These are phyloP conservation scores for Sporisorium graminicola DNA, from an alignment of 1,284 basidiomycete species.

Conservation along the genomic window DNA sequence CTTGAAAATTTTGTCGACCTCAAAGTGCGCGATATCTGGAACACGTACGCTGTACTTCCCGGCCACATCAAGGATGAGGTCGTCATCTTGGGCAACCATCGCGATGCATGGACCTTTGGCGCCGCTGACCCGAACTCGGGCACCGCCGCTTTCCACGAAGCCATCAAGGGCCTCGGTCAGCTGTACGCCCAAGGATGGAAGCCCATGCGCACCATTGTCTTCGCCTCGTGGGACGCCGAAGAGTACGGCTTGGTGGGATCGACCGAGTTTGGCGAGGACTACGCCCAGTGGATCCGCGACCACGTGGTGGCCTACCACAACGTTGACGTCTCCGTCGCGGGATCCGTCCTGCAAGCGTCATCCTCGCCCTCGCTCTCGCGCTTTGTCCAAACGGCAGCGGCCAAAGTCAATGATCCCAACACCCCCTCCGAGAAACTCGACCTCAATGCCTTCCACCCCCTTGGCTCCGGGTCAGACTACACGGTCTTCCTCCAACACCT, in stretches of 20 bases:
- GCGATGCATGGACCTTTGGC: constrained; percentile 72
- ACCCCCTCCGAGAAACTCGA: constrained; percentile 21
- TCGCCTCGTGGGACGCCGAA: constrained; percentile 93
- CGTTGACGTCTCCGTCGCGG: constrained; percentile 79
- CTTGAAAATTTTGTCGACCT: constrained; percentile 56
- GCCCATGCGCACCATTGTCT: constrained; percentile 86
- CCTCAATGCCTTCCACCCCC: constrained; percentile 38
- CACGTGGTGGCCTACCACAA: constrained; percentile 91
- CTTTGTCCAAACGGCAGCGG: constrained; percentile 78
- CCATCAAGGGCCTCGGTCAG: constrained; percentile 83
- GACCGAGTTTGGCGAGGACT: constrained; percentile 91
- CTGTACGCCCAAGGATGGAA: constrained; percentile 84
- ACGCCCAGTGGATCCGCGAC: constrained; percentile 80
- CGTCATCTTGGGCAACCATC: constrained; percentile 78
- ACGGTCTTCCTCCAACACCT: constrained; percentile 78
- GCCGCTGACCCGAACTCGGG: constrained; percentile 86
- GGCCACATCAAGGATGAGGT: constrained; percentile 86
- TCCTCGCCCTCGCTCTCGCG: constrained; percentile 84
- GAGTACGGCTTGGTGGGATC: constrained; percentile 90
- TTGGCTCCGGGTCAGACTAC: constrained; percentile 76
- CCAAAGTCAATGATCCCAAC: constrained; percentile 72
- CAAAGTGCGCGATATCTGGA: constrained; percentile 73
- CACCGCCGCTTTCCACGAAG: constrained; percentile 85
- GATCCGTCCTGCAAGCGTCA: constrained; percentile 75
- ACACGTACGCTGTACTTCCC: constrained; percentile 89